Evolutionary conservation across 208 protist genomes (phyloP), one percentile per base, ranked within the genome.

Genomic region (Crithidia acanthocephali): DNA sequence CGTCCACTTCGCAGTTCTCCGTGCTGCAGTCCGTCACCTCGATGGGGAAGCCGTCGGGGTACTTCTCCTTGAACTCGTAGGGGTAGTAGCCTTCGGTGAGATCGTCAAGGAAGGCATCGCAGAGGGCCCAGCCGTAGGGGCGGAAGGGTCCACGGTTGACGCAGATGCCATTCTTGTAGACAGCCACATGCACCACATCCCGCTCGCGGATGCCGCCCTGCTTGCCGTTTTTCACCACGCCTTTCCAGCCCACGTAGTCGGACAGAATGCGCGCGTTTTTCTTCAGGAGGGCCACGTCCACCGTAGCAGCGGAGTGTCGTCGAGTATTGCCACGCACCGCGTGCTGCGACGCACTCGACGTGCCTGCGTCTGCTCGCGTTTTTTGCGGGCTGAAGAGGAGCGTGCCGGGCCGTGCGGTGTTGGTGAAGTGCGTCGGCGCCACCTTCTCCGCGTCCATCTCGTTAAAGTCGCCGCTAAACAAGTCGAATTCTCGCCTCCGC

Each of bases 41-140:
- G 55, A 98, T 91, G 0, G 91, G 88, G 65, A 96, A 94, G 53
- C 95, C 95, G 27, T 95, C 92, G 16, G 95, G 95, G 80, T 95
- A 98, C 64, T 83, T 84, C 25, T 98, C 90, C 68, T 97, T 96
- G 81, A 96, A 97, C 66, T 98, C 95, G 70, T 97, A 97, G 1
- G 95, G 95, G 68, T 97, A 98, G 68, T 89, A 98, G 35, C 95
- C 95, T n/a, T 98, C 95, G n/a, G 67, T 75, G 27, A 98, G 79
- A 67, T 98, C 95, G 47, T 86, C 77, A 23, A 98, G 37, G 48
- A 98, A 94, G 56, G 92, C 91, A 35, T 92, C 88, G 66, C 90
- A 96, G 1, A 96, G 77, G 18, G 90, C 78, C 89, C 92, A 96
- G 13, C 85, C 86, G 83, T 91, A 98, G 13, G 91, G 91, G 16